These are phyloP conservation scores for Corylus heterophylla DNA, from an alignment of 306 rosid species.

Conservation along the genomic window DNA sequence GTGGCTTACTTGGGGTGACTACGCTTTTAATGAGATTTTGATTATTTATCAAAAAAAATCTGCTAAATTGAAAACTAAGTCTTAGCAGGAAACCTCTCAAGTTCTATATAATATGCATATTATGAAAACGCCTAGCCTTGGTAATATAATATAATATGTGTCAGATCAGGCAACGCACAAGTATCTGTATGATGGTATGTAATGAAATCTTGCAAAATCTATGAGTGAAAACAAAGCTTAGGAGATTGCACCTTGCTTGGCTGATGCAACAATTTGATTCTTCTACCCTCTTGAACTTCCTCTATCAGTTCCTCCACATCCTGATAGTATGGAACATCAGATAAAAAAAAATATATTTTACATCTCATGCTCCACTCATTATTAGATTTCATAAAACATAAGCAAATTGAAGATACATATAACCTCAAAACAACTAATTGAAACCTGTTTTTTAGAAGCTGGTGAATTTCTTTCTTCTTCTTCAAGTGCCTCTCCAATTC, in stretches of 20 bases:
- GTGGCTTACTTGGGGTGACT: too few relatives aligned
- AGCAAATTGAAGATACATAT: slow-evolving; percentile 9
- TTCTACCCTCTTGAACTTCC: slow-evolving; percentile 95
- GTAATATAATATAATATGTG: background rate
- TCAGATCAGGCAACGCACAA: background rate
- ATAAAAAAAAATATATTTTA: background rate
- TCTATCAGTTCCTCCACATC: slow-evolving; percentile 79
- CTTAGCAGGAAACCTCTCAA: background rate
- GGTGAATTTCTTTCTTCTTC: slow-evolving; percentile 63
- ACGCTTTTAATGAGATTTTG: too few relatives aligned
- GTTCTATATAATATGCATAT: background rate
- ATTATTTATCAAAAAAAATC: too few relatives aligned
- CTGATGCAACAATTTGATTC: slow-evolving; percentile 85
- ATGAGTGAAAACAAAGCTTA: background rate
- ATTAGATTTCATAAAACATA: slow-evolving; percentile 19
- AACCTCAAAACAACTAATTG: slow-evolving; percentile 18
- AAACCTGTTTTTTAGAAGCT: slow-evolving; percentile 76
- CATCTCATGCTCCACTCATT: slow-evolving; percentile 6
- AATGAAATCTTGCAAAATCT: slow-evolving; percentile 9
- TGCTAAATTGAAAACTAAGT: background rate
- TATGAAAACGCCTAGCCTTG: background rate
- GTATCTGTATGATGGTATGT: slow-evolving; percentile 7
- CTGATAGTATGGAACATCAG: slow-evolving; percentile 39
- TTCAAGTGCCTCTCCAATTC: slow-evolving; percentile 94
- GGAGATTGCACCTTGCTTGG: slow-evolving; percentile 76